Conservation (phyloP, 192 early-diverging fungal species). For the Oehlia diaphana region DNA sequence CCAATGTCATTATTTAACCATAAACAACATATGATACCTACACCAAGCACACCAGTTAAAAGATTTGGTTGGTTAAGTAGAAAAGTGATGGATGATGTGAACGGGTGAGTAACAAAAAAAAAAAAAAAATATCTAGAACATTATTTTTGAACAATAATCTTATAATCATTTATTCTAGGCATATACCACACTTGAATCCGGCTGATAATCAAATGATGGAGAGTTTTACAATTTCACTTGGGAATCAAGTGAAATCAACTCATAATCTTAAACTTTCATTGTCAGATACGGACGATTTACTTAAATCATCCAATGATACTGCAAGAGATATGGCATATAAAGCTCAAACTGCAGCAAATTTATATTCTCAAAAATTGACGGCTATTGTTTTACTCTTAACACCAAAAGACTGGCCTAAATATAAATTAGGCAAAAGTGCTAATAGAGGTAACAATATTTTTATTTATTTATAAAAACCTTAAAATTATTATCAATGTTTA, state of each 20-base stretch:
- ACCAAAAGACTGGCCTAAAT: slow-evolving; percentile 52
- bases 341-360: slow-evolving; percentile 64
- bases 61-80: neutral
- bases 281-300: slow-evolving; percentile 48
- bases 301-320: slow-evolving; percentile 40
- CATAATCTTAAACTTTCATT: slow-evolving; percentile 67
- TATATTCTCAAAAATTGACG: slow-evolving; percentile 64
- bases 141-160: too few species aligned
- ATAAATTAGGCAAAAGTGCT: slow-evolving; percentile 51
- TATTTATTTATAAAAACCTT: neutral
- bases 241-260: slow-evolving; percentile 74
- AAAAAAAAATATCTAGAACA: neutral
- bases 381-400: slow-evolving; percentile 56
- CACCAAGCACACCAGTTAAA: neutral
- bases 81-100: neutral
- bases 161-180: neutral
- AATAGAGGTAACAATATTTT: slow-evolving; percentile 46
- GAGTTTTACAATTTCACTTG: slow-evolving; percentile 70
- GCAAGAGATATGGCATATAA: slow-evolving; percentile 59
- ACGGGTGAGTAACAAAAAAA: neutral
- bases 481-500: neutral
- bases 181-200: neutral
- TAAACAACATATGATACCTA: slow-evolving; percentile 33
- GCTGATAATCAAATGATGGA: slow-evolving; percentile 55
- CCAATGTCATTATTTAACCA: slow-evolving; percentile 57